Base-by-base conservation (phyloP, 2,329 filamentous ascomycete species). In the Aspergillus japonicus region DNA sequence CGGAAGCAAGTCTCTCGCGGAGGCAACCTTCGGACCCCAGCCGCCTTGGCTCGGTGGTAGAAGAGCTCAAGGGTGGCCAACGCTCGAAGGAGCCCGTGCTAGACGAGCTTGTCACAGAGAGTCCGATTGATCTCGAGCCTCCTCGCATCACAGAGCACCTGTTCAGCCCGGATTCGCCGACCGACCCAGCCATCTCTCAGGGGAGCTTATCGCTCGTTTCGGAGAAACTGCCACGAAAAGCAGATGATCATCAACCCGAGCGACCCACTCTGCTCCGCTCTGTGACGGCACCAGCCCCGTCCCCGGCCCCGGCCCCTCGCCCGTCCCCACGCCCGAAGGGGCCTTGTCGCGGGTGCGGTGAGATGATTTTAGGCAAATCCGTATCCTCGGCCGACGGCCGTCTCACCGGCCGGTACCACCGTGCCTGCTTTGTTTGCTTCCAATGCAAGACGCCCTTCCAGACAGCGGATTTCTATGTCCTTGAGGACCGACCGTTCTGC, bases 331-430 rank as follows among this genome's bases (percentile, higher is more conserved):
- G 72, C 21, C 83, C 83, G 16, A 89, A 91, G 58, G 91, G 91
- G 2, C 86, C 86, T 63, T 99, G 95, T 79, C 91, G 92, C 69
- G 90, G 91, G 1, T 99, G 95, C 75, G 82, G 85, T 3, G 80
- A 89, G 50, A 80, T 83, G 6, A 98, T 99, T 68, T 85, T 87
- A 49, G 94, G 92, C 21, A 98, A 97, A 78, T 96, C 92, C 1
- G 88, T 99, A 59, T 96, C 94, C 35, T 96, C 92, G 14, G 92
- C 92, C 0, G 95, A 97, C 68, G 95, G 95, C 16, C 88, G 93
- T 24, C 81, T 99, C 24, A 96, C 91, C 0, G 95, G 95, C 10
- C 89, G 92, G 64, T 99, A 96, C 75, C 95, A 99, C 81, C 96
- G 96, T 75, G 85, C 89, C 4, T 99, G 94, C 75, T 98, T 99